Evolutionary conservation across 2,329 filamentous ascomycete species (phyloP).

Genomic region (Phialophora expanda): DNA sequence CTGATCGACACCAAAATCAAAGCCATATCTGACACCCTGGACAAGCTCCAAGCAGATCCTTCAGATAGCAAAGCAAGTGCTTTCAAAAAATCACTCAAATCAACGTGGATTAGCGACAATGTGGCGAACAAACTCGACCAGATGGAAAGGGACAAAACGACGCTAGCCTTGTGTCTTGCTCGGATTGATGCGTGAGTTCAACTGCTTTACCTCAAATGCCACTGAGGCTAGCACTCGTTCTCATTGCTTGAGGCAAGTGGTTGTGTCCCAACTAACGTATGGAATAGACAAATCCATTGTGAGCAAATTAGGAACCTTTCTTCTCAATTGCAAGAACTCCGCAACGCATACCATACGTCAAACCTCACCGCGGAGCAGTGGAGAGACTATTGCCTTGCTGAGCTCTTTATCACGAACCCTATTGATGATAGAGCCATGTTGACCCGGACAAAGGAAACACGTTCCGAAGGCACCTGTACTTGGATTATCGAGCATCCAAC

Average conservation of each 20-base stretch:
- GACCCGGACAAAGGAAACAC: constrained; percentile 4
- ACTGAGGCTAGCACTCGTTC: background rate
- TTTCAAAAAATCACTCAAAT: background rate
- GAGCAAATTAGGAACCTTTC: background rate
- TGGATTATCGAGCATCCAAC: background rate
- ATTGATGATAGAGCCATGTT: constrained; percentile 9
- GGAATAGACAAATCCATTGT: background rate
- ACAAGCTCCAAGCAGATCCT: background rate
- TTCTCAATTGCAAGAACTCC: background rate
- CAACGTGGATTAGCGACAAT: constrained; percentile 6
- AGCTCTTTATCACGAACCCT: constrained; percentile 9
- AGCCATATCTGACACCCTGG: background rate
- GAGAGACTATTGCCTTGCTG: constrained; percentile 8
- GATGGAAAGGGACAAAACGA: constrained; percentile 12
- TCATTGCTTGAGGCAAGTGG: background rate
- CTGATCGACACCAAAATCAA: constrained; percentile 1
- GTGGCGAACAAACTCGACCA: constrained; percentile 6
- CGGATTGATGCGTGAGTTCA: constrained; percentile 10
- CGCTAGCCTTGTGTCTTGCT: constrained; percentile 10
- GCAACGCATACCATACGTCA: background rate
- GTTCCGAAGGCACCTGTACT: background rate
- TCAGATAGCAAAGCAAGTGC: background rate
- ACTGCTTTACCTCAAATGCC: background rate
- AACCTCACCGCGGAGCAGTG: background rate
- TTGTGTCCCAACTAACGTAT: background rate